These are phyloP conservation scores for Tuctoria greenei DNA, from an alignment of 176 grass and related monocot genomes.

Conservation along the genomic window DNA sequence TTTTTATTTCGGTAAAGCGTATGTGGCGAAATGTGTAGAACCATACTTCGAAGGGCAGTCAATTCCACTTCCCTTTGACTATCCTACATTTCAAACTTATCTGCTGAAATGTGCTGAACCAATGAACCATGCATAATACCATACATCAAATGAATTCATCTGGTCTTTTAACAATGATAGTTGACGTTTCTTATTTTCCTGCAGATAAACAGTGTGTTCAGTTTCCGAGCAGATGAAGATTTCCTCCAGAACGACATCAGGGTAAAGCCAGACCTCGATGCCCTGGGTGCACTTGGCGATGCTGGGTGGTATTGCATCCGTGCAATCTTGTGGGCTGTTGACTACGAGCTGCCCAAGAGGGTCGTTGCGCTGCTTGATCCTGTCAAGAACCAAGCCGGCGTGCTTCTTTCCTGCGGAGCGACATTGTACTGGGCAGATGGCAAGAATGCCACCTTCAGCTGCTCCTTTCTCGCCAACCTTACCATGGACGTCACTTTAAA, in stretches of 20 bases:
- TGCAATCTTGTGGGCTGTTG: constrained; percentile 67
- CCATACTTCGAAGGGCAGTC: not conserved
- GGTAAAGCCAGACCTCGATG: constrained; percentile 78
- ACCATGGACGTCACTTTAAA: constrained; percentile 56
- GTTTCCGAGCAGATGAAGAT: constrained; percentile 45
- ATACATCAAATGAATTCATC: not conserved
- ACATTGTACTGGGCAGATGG: constrained; percentile 62
- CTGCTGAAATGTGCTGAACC: no score
- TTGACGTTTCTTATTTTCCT: not conserved
- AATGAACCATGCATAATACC: no score
- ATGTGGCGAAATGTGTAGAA: not conserved
- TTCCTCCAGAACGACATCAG: constrained; percentile 86
- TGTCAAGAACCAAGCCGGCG: constrained; percentile 51
- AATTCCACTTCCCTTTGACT: no score
- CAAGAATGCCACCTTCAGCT: constrained; percentile 51
- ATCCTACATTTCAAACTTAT: no score
- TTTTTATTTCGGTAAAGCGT: not conserved
- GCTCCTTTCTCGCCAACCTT: constrained; percentile 63
- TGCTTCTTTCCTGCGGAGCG: constrained; percentile 58
- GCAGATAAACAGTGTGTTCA: constrained; percentile 61
- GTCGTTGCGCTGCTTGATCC: constrained; percentile 33
- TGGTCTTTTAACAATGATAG: not conserved
- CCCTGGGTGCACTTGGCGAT: constrained; percentile 70
- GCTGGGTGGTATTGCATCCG: constrained; percentile 77
- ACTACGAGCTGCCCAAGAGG: constrained; percentile 66